Base-by-base conservation (phyloP, 164 flowering plant species). In the Dillenia turbinata region DNA sequence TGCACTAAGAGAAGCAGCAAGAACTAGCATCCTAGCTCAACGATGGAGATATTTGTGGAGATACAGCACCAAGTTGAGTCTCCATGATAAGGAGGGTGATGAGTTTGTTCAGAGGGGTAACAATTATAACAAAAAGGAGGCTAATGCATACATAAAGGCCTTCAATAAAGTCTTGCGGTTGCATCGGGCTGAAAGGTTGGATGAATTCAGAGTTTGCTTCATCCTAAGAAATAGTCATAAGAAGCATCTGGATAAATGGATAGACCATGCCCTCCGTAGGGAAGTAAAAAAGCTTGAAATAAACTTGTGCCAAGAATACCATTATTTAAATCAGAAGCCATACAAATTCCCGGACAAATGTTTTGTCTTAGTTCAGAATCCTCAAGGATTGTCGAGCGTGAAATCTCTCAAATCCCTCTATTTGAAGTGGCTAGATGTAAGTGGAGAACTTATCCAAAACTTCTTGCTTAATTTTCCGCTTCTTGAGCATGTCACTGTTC, bases 241-340 rank as follows among this genome's bases (percentile, higher is more conserved):
- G 14, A 3, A 12, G 17, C 19, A 67, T 60, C 15, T 67, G 12
- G 70, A 67, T 48, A 49, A 17, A 7, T 67, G 70, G 70, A 40
- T 61, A 9, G 17, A n/a, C 5, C 16, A 45, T 40, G 59, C 60
- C 8, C 6, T 67, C 1, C 9, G 7, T 26, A 61, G 49, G 60
- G 49, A 50, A 49, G 65, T 67, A 47, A 33, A 14, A 44, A 60
- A 14, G 48, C 44, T 67, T 17, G 44, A 54, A n/a, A 7, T 67
- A 44, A 49, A 67, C 22, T 51, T 60, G n/a, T 22, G 14, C 5
- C 44, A 1, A 7, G 44, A n/a, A 16, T 12, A 13, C 40, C 40
- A 33, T 33, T 6, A 9, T 6, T 1, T 2, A 1, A 17, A 8
- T 15, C 10, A 44, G 9, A 9, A 17, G 24, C 22, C 16, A 65